These are phyloP conservation scores for Daldinia sp. DNA, from an alignment of 2,329 filamentous ascomycete genomes.

Conservation along the genomic window DNA sequence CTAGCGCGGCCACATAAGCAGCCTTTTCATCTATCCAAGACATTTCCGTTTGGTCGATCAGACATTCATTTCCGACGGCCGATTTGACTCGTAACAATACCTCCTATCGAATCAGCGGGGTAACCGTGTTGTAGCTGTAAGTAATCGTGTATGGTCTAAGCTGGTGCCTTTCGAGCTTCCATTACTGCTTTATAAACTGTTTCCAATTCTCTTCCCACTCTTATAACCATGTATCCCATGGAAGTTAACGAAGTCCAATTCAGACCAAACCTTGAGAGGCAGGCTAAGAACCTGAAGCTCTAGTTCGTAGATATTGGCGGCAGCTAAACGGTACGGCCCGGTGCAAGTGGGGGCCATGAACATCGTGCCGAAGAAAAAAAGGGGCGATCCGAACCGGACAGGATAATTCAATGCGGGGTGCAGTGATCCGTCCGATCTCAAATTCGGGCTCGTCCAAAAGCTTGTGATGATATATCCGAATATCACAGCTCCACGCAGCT, in stretches of 20 bases:
- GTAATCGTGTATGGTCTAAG: background rate
- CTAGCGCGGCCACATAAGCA: background rate
- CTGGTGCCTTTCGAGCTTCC: background rate
- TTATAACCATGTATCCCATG: background rate
- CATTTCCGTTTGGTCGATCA: background rate
- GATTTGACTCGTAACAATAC: background rate
- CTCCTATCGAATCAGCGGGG: background rate
- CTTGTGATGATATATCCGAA: background rate
- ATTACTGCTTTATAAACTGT: background rate
- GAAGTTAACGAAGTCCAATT: background rate
- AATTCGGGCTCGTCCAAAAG: background rate
- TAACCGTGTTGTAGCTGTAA: background rate
- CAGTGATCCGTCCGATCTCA: background rate
- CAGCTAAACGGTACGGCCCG: background rate
- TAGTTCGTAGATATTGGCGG: background rate
- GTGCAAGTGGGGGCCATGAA: background rate
- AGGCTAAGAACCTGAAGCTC: background rate
- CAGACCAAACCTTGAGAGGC: background rate
- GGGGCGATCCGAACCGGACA: background rate
- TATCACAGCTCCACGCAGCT: background rate
- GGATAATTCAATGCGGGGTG: slow-evolving; percentile 6
- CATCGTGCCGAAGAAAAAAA: background rate
- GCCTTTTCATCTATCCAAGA: background rate
- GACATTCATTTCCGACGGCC: background rate
- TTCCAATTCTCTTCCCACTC: background rate